Conservation (phyloP, 1,139 yeast genomes). For the Sugiyamaella neomexicana region DNA sequence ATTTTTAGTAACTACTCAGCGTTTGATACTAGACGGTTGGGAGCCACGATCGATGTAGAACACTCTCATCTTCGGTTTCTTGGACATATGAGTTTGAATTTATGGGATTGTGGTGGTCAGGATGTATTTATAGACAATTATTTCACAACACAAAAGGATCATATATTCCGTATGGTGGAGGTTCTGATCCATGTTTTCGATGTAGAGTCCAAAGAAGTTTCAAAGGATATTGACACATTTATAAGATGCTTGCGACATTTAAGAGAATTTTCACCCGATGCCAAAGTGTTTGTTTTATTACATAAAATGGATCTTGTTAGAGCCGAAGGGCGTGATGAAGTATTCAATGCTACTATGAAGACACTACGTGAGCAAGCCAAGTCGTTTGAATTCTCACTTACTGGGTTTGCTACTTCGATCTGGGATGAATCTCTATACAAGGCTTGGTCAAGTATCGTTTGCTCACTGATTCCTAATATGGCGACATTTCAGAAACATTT, state of each 20-base stretch:
- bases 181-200: conserved; percentile 97
- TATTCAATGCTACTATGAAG: conserved; percentile 80
- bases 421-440: conserved; percentile 97
- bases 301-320: conserved; percentile 98
- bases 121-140: conserved; percentile 96
- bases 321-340: conserved; percentile 78
- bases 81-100: conserved; percentile 90
- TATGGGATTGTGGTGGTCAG: conserved; percentile 98
- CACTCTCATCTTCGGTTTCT: conserved; percentile 90
- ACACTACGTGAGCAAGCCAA: conserved; percentile 74
- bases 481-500: conserved; percentile 74
- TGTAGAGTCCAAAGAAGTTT: conserved; percentile 88
- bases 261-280: conserved; percentile 83
- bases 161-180: conserved; percentile 92
- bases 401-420: conserved; percentile 94
- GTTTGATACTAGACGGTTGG: conserved; percentile 89
- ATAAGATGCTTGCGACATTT: conserved; percentile 79
- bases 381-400: conserved; percentile 72
- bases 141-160: conserved; percentile 81
- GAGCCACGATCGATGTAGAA: conserved; percentile 97
- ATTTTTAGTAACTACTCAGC: conserved; percentile 94
- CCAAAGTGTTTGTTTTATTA: conserved; percentile 84
- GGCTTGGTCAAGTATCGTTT: conserved; percentile 97
- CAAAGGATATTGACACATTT: conserved; percentile 91
- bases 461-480: conserved; percentile 93